phyloP scores from a whole-genome alignment of 768 basidiomycete species.

The Roridomyces roridus region DNA sequence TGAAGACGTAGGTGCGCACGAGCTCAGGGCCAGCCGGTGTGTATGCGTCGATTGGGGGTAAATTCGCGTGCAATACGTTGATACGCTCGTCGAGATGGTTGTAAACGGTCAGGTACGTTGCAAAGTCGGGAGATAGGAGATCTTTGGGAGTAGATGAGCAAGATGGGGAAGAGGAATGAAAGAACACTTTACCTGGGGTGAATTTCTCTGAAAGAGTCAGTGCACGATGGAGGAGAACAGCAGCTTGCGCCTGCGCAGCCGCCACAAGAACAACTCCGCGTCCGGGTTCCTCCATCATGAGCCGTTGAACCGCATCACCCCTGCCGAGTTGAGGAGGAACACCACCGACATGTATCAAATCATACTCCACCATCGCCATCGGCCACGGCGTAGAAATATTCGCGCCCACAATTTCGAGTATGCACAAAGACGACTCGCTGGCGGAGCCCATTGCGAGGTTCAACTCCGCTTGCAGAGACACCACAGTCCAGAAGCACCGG shows the following conservation, averaged over 20 bases:
- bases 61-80: not conserved
- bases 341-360: not conserved
- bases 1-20: not conserved
- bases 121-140: not conserved
- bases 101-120: not conserved
- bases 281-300: not conserved
- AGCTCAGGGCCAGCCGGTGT: not conserved
- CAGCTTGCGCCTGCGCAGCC: not conserved
- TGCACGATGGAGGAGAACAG: conserved; percentile 1
- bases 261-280: not conserved
- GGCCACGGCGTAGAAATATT: conserved; percentile 7
- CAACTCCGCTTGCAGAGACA: conserved; percentile 1
- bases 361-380: not conserved
- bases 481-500: conserved; percentile 12
- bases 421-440: not conserved
- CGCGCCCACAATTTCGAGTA: not conserved
- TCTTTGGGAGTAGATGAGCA: not conserved
- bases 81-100: not conserved
- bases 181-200: not conserved
- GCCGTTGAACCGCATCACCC: not conserved
- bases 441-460: not conserved
- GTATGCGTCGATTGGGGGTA: not conserved
- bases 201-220: not conserved
- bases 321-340: not conserved
- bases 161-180: not conserved